These are phyloP conservation scores for Durio zibethinus DNA, from an alignment of 345 rosid genomes.

Conservation along the genomic window DNA sequence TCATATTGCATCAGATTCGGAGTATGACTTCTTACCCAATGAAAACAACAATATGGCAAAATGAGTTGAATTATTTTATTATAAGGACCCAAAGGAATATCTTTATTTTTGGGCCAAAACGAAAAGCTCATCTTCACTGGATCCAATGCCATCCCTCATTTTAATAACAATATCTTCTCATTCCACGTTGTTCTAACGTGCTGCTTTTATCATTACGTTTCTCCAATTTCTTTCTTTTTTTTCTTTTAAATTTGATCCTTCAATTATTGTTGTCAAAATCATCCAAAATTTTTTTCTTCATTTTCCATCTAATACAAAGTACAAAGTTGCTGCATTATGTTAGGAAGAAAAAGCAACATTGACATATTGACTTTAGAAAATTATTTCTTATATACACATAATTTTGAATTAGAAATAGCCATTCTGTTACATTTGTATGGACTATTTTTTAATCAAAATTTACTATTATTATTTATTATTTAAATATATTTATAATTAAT, in stretches of 20 bases:
- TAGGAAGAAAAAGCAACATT: slow-evolving; percentile 9
- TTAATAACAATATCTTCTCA: slow-evolving; percentile 27
- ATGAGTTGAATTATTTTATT: not conserved
- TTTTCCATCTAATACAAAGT: not conserved
- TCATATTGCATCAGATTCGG: slow-evolving; percentile 38
- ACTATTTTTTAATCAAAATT: no score
- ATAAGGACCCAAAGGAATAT: slow-evolving; percentile 25
- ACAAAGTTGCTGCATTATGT: not conserved
- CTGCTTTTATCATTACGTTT: not conserved
- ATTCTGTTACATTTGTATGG: no score
- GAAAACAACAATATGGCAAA: not conserved
- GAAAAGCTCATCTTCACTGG: slow-evolving; percentile 28
- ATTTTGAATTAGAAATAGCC: not conserved
- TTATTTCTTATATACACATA: no score
- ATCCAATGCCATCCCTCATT: slow-evolving; percentile 27
- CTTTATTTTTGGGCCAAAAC: slow-evolving; percentile 19
- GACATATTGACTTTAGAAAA: not conserved
- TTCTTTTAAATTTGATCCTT: not conserved
- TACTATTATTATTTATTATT: no score
- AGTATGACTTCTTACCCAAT: slow-evolving; percentile 18
- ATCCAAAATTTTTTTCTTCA: not conserved
- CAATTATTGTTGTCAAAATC: slow-evolving; percentile 24
- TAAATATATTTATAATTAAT: no score
- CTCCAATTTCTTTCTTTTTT: not conserved
- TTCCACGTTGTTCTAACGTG: slow-evolving; percentile 22